A percentile compares a stretch with the other conserved stretches of the same genome.
Evolutionary conservation across 345 rosid species (phyloP).

Genomic region (Moricandia arvensis): DNA sequence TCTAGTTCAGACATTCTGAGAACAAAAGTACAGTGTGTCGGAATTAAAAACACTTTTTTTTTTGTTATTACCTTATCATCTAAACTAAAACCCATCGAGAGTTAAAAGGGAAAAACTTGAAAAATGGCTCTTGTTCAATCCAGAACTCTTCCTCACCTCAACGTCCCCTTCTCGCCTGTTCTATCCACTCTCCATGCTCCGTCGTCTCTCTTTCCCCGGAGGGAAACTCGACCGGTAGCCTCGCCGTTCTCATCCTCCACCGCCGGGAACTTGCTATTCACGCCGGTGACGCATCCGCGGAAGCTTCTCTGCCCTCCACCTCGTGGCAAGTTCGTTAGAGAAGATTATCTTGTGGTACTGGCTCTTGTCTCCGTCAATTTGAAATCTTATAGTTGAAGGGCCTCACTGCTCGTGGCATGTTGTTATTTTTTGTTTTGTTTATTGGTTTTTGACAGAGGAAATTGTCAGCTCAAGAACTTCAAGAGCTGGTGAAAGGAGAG

Average conservation of each 20-base stretch:
- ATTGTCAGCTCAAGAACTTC: constrained; percentile 73
- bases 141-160: constrained; percentile 20
- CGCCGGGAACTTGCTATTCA: constrained; percentile 34
- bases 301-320: constrained; percentile 74
- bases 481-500: constrained; percentile 80
- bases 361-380: not conserved
- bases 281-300: constrained; percentile 47
- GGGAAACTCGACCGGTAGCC: constrained; percentile 22
- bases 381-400: not conserved
- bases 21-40: not conserved
- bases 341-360: constrained; percentile 87
- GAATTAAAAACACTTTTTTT: not conserved
- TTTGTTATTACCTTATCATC: not conserved
- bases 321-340: constrained; percentile 69
- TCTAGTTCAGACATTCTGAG: not conserved
- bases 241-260: constrained; percentile 34
- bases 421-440: not conserved
- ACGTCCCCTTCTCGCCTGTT: constrained; percentile 27
- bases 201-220: constrained; percentile 21
- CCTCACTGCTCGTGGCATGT: not conserved
- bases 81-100: not conserved
- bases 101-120: not conserved
- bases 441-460: constrained; percentile 49
- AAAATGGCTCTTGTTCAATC: constrained; percentile 61
- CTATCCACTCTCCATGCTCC: constrained; percentile 38